These are phyloP conservation scores for Pseudocercospora fijiensis DNA, from an alignment of 2,329 filamentous ascomycete species.

Conservation along the genomic window DNA sequence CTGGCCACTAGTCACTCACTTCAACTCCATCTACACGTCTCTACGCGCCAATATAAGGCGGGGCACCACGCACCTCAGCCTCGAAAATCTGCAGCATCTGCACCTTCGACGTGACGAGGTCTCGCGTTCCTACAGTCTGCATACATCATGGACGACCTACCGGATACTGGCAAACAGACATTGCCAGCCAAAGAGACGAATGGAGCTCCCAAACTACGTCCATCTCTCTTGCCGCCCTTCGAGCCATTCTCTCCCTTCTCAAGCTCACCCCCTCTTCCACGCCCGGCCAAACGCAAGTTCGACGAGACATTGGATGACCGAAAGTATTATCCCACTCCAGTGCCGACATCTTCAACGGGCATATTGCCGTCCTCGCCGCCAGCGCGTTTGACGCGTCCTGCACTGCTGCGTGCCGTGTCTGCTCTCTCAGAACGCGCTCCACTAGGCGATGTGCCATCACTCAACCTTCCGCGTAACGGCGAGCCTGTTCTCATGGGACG, in stretches of 20 bases:
- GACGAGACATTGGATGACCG: constrained; percentile 49
- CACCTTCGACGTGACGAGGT: constrained; percentile 14
- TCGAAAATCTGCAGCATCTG: constrained; percentile 19
- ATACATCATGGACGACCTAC: constrained; percentile 29
- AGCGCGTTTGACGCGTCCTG: constrained; percentile 51
- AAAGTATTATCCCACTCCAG: constrained; percentile 78
- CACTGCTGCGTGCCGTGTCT: constrained; percentile 61
- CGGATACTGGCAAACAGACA: constrained; percentile 15
- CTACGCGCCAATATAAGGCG: constrained; percentile 21
- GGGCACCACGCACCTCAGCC: constrained; percentile 17
- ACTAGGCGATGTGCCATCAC: constrained; percentile 75
- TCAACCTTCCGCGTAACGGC: constrained; percentile 78
- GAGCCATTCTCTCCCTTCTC: constrained; percentile 61
- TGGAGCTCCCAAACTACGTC: constrained; percentile 38
- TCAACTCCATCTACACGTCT: constrained; percentile 9
- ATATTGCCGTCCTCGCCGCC: constrained; percentile 86
- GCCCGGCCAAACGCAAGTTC: constrained; percentile 65
- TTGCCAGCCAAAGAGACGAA: constrained; percentile 19
- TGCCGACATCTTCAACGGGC: constrained; percentile 90
- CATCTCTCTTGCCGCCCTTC: constrained; percentile 73
- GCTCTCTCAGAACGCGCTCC: constrained; percentile 76
- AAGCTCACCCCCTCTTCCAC: constrained; percentile 72
- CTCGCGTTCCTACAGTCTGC: constrained; percentile 28
- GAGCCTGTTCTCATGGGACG: constrained; percentile 83
- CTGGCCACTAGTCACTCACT: constrained; percentile 17